A percentile compares a stretch with the other conserved stretches of the same genome.
Evolutionary conservation across 148 eudicot species (phyloP).

Genomic region (Pouteria glomerata): DNA sequence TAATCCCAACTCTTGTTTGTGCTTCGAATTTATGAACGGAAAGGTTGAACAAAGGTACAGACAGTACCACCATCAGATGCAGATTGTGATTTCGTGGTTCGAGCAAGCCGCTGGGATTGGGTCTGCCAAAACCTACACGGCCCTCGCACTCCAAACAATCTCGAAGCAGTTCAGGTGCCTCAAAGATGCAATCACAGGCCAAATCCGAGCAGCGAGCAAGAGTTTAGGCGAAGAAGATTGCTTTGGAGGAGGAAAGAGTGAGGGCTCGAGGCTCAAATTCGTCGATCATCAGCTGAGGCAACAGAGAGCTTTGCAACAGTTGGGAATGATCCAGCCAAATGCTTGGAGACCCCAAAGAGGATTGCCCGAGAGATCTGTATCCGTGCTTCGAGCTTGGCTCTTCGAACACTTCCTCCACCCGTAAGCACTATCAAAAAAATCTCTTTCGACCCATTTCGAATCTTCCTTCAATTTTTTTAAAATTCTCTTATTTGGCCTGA

Average conservation of each 20-base stretch:
- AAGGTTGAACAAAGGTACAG: slow-evolving; percentile 90
- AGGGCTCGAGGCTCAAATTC: slow-evolving; percentile 67
- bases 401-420: slow-evolving; percentile 94
- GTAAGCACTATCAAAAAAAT: slow-evolving; percentile 26
- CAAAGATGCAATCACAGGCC: slow-evolving; percentile 55
- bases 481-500: not conserved
- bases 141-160: slow-evolving; percentile 68
- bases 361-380: slow-evolving; percentile 84
- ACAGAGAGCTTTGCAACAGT: slow-evolving; percentile 64
- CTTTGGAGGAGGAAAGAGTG: slow-evolving; percentile 37
- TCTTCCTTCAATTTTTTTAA: not conserved
- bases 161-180: slow-evolving; percentile 77
- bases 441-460: not conserved
- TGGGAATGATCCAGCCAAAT: slow-evolving; percentile 79
- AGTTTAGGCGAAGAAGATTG: slow-evolving; percentile 60
- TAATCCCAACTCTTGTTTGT: not conserved
- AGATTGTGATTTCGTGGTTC: slow-evolving; percentile 60
- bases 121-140: slow-evolving; percentile 76
- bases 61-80: slow-evolving; percentile 85
- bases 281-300: slow-evolving; percentile 78
- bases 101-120: slow-evolving; percentile 72
- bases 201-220: slow-evolving; percentile 49
- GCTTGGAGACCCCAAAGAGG: slow-evolving; percentile 98
- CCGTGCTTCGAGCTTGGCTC: slow-evolving; percentile 94
- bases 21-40: not conserved